These are phyloP conservation scores for Saccharomycopsis vini DNA, from an alignment of 805 yeast genomes.

Conservation along the genomic window DNA sequence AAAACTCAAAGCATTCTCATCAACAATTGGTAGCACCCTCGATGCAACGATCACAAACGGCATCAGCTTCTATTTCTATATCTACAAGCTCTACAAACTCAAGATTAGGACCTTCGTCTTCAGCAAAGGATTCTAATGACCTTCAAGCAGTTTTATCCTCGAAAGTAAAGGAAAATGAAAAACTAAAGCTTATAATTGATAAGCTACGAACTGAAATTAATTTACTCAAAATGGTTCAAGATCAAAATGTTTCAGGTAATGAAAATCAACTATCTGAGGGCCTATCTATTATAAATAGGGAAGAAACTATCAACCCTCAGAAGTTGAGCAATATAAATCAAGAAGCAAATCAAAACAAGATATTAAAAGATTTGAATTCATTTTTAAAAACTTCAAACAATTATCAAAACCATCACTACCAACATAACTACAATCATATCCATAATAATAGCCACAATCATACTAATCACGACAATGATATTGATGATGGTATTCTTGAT, in stretches of 20 bases:
- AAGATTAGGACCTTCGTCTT: too few relatives aligned
- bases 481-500: constrained; percentile 7
- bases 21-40: background rate
- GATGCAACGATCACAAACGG: constrained; percentile 4
- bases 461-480: background rate
- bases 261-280: background rate
- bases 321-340: constrained; percentile 8
- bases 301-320: constrained; percentile 11
- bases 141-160: constrained; percentile 10
- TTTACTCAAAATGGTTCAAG: constrained; percentile 6
- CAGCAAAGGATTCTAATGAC: constrained; percentile 4
- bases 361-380: background rate
- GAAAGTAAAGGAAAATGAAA: constrained; percentile 18
- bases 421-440: too few relatives aligned
- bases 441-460: too few relatives aligned
- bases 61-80: too few relatives aligned
- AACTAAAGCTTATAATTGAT: constrained; percentile 17
- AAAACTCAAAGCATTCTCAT: background rate
- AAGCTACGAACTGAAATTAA: constrained; percentile 16
- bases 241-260: background rate
- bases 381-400: background rate
- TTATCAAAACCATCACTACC: too few relatives aligned
- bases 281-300: background rate
- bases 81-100: too few relatives aligned
- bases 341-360: background rate